Evolutionary conservation across 768 basidiomycete genomes (phyloP).

Genomic region (Amanita pseudoporphyria): DNA sequence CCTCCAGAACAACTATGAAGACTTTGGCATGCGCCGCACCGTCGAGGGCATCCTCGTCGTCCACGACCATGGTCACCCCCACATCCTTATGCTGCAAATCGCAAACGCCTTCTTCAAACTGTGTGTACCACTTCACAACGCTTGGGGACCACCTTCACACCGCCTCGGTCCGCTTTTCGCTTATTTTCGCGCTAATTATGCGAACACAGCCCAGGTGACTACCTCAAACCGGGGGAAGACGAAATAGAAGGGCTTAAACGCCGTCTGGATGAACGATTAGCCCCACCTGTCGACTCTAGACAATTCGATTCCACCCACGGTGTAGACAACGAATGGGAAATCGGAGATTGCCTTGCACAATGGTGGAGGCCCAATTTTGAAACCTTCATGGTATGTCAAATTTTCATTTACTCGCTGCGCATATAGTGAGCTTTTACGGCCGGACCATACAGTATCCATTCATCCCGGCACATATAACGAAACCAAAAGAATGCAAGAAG

Average conservation of each 20-base stretch:
- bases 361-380: constrained; percentile 99
- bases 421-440: neutral
- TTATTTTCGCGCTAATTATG: neutral
- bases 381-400: constrained; percentile 83
- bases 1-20: constrained; percentile 93
- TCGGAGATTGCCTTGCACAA: constrained; percentile 92
- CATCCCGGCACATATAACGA: constrained; percentile 90
- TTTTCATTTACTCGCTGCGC: neutral
- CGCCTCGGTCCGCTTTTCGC: constrained; percentile 6
- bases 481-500: constrained; percentile 98
- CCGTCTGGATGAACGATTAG: constrained; percentile 82
- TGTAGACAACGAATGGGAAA: constrained; percentile 89
- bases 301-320: constrained; percentile 73
- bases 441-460: constrained; percentile 60
- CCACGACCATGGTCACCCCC: constrained; percentile 95
- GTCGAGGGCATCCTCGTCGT: constrained; percentile 88
- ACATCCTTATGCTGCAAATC: constrained; percentile 97
- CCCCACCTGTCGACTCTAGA: constrained; percentile 57
- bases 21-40: constrained; percentile 93
- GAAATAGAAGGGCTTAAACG: constrained; percentile 87
- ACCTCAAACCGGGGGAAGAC: constrained; percentile 93
- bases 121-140: constrained; percentile 34
- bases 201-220: constrained; percentile 83
- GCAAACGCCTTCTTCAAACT: constrained; percentile 99
- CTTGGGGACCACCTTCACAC: too few relatives aligned